Evolutionary conservation across 1,284 basidiomycete genomes (phyloP).

Genomic region (Heterobasidion annosum): DNA sequence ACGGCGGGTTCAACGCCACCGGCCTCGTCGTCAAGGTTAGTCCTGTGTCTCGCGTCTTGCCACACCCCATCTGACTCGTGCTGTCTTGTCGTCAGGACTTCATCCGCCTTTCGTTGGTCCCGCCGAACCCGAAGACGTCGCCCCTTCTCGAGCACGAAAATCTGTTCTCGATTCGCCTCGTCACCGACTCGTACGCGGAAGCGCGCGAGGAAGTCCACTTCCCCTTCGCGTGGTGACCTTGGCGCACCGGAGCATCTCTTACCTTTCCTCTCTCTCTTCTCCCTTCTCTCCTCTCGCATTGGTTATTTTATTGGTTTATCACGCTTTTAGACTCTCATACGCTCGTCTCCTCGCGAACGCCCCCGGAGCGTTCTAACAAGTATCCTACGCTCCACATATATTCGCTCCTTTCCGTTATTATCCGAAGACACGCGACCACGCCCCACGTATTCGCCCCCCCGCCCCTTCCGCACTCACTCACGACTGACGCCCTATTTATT

Average conservation of each 20-base stretch:
- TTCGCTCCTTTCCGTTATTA: too few species aligned
- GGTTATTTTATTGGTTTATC: neutral
- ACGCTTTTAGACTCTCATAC: neutral
- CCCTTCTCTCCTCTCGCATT: neutral
- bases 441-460: too few species aligned
- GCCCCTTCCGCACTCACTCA: neutral
- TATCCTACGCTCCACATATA: neutral
- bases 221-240: neutral
- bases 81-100: conserved; percentile 36
- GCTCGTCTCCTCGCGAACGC: neutral
- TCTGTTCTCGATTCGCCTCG: conserved; percentile 33
- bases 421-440: too few species aligned
- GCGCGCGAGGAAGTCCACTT: neutral
- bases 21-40: conserved; percentile 30
- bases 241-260: neutral
- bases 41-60: neutral
- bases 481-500: neutral
- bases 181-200: conserved; percentile 27
- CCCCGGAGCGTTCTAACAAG: neutral
- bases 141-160: conserved; percentile 27
- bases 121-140: conserved; percentile 25
- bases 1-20: conserved; percentile 16
- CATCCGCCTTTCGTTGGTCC: conserved; percentile 29
- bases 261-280: neutral
- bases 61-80: too few species aligned